Conservation (phyloP, 805 yeast genomes). For the Lipomyces mesembrius region DNA sequence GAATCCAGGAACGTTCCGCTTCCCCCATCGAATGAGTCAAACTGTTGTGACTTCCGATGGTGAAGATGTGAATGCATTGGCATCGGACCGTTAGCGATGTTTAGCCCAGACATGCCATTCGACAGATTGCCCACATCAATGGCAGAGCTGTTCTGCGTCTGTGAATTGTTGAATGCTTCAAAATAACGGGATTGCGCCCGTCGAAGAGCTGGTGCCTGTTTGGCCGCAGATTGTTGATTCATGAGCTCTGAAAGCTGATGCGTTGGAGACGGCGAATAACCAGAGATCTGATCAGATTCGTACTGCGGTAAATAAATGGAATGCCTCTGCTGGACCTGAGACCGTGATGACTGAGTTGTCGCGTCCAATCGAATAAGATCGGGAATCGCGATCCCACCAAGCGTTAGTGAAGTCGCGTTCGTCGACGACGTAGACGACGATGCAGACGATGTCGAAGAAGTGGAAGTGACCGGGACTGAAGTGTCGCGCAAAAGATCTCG, state of each 20-base stretch:
- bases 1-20: neutral
- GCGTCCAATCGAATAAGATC: constrained; percentile 1
- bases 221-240: constrained; percentile 10
- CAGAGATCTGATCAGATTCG: neutral
- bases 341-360: neutral
- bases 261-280: neutral
- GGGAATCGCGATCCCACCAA: constrained; percentile 3
- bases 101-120: constrained; percentile 16
- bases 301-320: neutral
- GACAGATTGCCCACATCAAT: constrained; percentile 16
- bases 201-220: constrained; percentile 8
- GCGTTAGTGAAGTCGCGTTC: constrained; percentile 4
- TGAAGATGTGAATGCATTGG: constrained; percentile 7
- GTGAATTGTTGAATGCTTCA: constrained; percentile 15
- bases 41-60: constrained; percentile 4
- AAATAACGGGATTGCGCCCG: constrained; percentile 32
- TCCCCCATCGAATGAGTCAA: neutral
- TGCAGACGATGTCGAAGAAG: constrained; percentile 10
- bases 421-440: constrained; percentile 8
- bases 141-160: neutral
- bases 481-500: constrained; percentile 14
- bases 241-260: constrained; percentile 1
- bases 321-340: constrained; percentile 6
- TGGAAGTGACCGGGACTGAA: constrained; percentile 2
- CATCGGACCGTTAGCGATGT: constrained; percentile 4